Evolutionary conservation across 805 yeast species (phyloP).

Genomic region (Candida maesae): DNA sequence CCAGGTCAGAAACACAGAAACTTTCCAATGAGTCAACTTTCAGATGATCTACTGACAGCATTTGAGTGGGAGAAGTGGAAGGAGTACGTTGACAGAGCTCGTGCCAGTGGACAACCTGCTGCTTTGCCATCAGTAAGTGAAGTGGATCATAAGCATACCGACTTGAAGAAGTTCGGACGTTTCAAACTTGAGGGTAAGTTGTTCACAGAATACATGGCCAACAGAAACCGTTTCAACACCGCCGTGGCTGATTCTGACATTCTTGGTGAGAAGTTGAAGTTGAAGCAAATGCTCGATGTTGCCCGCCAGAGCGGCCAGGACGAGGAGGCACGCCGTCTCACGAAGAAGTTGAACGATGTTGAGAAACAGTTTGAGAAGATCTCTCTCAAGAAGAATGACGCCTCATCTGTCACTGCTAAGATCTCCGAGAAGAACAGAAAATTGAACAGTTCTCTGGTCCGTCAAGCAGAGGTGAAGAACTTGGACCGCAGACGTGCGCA

Average conservation of each 20-base stretch:
- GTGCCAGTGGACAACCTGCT: slow-evolving; percentile 26
- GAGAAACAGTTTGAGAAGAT: slow-evolving; percentile 33
- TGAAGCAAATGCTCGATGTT: slow-evolving; percentile 70
- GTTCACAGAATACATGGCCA: slow-evolving; percentile 72
- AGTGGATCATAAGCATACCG: slow-evolving; percentile 59
- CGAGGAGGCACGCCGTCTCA: slow-evolving; percentile 38
- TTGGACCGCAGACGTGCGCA: slow-evolving; percentile 48
- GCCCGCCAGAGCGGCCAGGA: slow-evolving; percentile 52
- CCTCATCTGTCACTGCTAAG: slow-evolving; percentile 31
- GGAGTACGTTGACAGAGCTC: slow-evolving; percentile 55
- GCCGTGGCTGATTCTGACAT: slow-evolving; percentile 64
- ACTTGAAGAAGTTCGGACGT: slow-evolving; percentile 57
- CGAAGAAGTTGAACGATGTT: slow-evolving; percentile 32
- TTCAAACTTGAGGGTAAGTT: slow-evolving; percentile 68
- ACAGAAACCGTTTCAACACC: slow-evolving; percentile 61
- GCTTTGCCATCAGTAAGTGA: slow-evolving; percentile 61
- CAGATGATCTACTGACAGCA: slow-evolving; percentile 68
- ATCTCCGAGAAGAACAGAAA: slow-evolving; percentile 63
- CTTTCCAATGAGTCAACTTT: slow-evolving; percentile 73
- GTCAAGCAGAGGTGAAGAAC: slow-evolving; percentile 72
- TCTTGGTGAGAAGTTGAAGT: slow-evolving; percentile 66
- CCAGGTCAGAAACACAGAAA: slow-evolving; percentile 69
- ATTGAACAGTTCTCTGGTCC: slow-evolving; percentile 69
- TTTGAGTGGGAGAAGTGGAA: slow-evolving; percentile 74
- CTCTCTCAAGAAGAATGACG: slow-evolving; percentile 32